Base-by-base conservation (phyloP, 352 stramenopile species). In the Saprolegnia diclina region DNA sequence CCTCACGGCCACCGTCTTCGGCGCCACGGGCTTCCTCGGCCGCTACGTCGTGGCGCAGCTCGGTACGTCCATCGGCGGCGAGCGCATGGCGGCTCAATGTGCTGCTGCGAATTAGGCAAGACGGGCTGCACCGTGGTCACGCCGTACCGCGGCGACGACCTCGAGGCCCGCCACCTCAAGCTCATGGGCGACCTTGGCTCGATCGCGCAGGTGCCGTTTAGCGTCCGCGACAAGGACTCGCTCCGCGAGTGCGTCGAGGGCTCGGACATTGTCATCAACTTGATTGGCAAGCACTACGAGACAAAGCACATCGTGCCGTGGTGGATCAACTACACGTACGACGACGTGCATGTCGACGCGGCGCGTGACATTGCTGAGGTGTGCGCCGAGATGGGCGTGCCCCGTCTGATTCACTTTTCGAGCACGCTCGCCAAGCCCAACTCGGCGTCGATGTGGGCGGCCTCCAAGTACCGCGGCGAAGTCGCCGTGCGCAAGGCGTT, bases 211-310 rank as follows among this genome's bases (percentile, higher is more conserved):
- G 64, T 92, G 42, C 81, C 82, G 42, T 96, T 96, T 74, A 78
- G 87, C 72, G 82, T 89, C 24, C 89, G 92, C 22, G 95, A 99
- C 81, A 79, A 87, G 53, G 91, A 98, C 61, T 96, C 88, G 55
- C 97, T 99, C 57, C 78, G 83, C 45, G 79, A 97, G 44, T 85
- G 93, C 0, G 92, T 98, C 45, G 75, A 88, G 32, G 90, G 95
- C 77, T 92, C 89, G 38, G 95, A 99, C 72, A 81, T 98, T 69
- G 96, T 99, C 40, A 93, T 99, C 74, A 99, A 99, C 79, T 71
- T 99, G 13, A 89, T 99, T 59, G 96, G 96, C 55, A 99, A 99
- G 74, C 84, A 98, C 78, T 99, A 99, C 77, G 93, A 99, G 78
- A 98, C 96, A 38, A 97, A 96, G 80, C 87, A 97, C 76, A 77